Percentiles rank a stretch among this genome's conserved stretches.
phyloP scores from a whole-genome alignment of 352 stramenopile genomes.

The Pythium rhizo-oryzae region DNA sequence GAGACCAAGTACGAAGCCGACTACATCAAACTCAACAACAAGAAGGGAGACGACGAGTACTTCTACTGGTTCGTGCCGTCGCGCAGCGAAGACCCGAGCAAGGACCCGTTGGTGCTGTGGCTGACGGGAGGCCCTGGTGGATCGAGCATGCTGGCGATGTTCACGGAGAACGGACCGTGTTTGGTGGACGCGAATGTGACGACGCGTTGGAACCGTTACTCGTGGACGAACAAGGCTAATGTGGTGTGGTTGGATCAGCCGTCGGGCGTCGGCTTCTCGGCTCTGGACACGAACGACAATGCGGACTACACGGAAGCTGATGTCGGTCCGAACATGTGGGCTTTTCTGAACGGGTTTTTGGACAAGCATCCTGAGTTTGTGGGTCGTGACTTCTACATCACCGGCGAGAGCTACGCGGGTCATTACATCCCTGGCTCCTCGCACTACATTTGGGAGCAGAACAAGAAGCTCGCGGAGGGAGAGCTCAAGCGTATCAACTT shows the following conservation, averaged over 20 bases:
- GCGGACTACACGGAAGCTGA: slow-evolving; percentile 39
- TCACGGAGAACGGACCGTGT: slow-evolving; percentile 59
- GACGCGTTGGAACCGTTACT: slow-evolving; percentile 39
- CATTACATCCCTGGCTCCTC: slow-evolving; percentile 54
- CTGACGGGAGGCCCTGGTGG: slow-evolving; percentile 50
- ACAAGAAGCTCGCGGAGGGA: slow-evolving; percentile 32
- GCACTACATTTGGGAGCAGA: slow-evolving; percentile 44
- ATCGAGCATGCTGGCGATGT: slow-evolving; percentile 39
- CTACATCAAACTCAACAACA: slow-evolving; percentile 55
- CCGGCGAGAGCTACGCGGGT: slow-evolving; percentile 61
- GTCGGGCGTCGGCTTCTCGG: slow-evolving; percentile 43
- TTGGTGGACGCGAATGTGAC: slow-evolving; percentile 34
- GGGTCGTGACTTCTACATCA: slow-evolving; percentile 48
- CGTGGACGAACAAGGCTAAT: slow-evolving; percentile 55
- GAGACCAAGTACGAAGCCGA: slow-evolving; percentile 44
- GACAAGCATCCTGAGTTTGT: slow-evolving; percentile 46
- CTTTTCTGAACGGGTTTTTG: slow-evolving; percentile 59
- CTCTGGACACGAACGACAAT: slow-evolving; percentile 30
- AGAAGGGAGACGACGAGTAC: slow-evolving; percentile 57
- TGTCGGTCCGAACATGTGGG: slow-evolving; percentile 52
- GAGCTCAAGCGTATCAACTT: slow-evolving; percentile 47
- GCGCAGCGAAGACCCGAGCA: slow-evolving; percentile 39
- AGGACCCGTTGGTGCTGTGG: slow-evolving; percentile 60
- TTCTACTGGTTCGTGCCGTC: slow-evolving; percentile 82
- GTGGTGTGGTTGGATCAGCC: slow-evolving; percentile 56